These are phyloP conservation scores for Verticillium klebahnii DNA, from an alignment of 2,329 filamentous ascomycete genomes.

Conservation along the genomic window DNA sequence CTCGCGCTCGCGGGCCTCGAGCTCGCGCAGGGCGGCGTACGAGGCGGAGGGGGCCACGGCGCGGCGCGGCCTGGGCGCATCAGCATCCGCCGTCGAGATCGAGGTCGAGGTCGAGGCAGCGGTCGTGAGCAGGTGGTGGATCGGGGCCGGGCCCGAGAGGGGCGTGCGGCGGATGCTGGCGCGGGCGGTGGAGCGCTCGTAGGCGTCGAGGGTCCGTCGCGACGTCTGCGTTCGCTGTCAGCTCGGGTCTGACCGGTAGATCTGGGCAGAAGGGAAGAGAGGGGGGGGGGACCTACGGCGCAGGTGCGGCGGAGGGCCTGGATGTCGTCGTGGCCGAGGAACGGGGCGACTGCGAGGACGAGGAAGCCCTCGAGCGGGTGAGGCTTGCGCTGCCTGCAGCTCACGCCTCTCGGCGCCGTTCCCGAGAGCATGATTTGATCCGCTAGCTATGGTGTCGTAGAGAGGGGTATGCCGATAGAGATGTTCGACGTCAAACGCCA, in stretches of 20 bases:
- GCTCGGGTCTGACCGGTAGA: not conserved
- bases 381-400: not conserved
- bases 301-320: not conserved
- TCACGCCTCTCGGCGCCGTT: not conserved
- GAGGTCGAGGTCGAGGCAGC: too few relatives aligned
- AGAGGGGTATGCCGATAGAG: not conserved
- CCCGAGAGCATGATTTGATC: not conserved
- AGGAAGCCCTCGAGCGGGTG: conserved; percentile 1
- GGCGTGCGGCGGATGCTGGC: conserved; percentile 5
- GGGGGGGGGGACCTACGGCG: not conserved
- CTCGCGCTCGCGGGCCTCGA: conserved; percentile 8
- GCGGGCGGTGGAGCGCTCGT: conserved; percentile 10
- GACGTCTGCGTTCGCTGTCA: not conserved
- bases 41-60: conserved; percentile 2
- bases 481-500: not conserved
- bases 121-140: conserved; percentile 7
- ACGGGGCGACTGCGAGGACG: not conserved
- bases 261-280: too few relatives aligned
- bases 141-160: not conserved
- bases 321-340: not conserved
- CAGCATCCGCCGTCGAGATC: too few relatives aligned
- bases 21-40: conserved; percentile 7
- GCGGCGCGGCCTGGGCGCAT: too few relatives aligned
- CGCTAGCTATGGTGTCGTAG: not conserved
- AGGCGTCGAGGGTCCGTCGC: conserved; percentile 3